Evolutionary conservation across 2,329 filamentous ascomycete genomes (phyloP).

Genomic region (Penicillium sp.): DNA sequence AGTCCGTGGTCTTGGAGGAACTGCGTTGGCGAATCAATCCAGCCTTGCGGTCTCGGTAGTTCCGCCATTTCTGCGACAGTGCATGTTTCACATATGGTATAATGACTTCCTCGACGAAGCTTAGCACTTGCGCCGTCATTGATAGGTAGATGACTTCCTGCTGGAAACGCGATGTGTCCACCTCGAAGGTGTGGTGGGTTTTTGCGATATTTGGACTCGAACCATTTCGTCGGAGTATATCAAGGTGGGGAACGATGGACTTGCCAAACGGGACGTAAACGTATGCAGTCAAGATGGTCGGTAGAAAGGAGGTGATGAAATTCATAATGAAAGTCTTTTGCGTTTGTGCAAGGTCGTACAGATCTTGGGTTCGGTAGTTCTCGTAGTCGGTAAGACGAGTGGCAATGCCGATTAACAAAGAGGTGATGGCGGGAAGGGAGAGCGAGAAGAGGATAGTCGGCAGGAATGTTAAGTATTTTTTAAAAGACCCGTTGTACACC

Average conservation of each 20-base stretch:
- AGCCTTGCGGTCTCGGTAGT: slow-evolving; percentile 23
- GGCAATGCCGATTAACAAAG: slow-evolving; percentile 69
- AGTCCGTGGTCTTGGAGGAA: slow-evolving; percentile 40
- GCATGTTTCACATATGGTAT: slow-evolving; percentile 80
- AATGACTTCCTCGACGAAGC: slow-evolving; percentile 75
- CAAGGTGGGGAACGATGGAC: slow-evolving; percentile 75
- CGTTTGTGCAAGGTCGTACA: slow-evolving; percentile 76
- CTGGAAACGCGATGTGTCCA: slow-evolving; percentile 76
- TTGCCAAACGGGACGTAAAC: slow-evolving; percentile 90
- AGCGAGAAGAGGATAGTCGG: slow-evolving; percentile 84
- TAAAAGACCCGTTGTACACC: slow-evolving; percentile 83
- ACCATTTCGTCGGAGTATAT: slow-evolving; percentile 65
- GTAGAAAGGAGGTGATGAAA: slow-evolving; percentile 92
- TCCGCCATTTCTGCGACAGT: slow-evolving; percentile 64
- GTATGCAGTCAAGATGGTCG: slow-evolving; percentile 87
- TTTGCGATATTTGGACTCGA: slow-evolving; percentile 25
- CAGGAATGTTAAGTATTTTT: slow-evolving; percentile 75
- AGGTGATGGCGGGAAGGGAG: slow-evolving; percentile 70
- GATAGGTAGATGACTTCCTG: slow-evolving; percentile 96
- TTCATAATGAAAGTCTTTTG: slow-evolving; percentile 94
- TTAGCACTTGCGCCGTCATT: slow-evolving; percentile 87
- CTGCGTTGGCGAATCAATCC: slow-evolving; percentile 33
- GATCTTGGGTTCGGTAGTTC: slow-evolving; percentile 85
- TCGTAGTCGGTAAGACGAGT: slow-evolving; percentile 73
- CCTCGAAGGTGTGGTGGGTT: slow-evolving; percentile 59